Percentiles rank a stretch among this genome's conserved stretches.
Conservation (phyloP, 2,329 filamentous ascomycete species). For the Pseudogymnoascus sp. region DNA sequence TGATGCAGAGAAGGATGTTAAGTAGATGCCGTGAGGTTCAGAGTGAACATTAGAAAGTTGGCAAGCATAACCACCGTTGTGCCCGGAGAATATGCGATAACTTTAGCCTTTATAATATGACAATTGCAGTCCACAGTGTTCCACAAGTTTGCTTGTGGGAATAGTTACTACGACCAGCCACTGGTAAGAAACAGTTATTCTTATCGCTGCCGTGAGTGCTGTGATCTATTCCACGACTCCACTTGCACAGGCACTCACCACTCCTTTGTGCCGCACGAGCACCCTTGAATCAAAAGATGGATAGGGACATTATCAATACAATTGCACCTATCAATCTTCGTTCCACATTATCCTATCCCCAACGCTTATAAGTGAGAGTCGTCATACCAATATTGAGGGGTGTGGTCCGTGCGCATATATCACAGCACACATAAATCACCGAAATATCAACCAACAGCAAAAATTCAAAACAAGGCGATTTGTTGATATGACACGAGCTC, state of each 20-base stretch:
- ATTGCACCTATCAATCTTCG: not conserved
- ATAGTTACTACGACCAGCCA: not conserved
- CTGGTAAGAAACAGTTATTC: not conserved
- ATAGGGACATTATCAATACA: not conserved
- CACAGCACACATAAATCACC: not conserved
- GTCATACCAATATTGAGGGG: not conserved
- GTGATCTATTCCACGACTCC: not conserved
- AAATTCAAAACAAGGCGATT: not conserved
- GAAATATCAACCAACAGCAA: not conserved
- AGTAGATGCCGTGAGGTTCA: no score
- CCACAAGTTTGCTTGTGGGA: not conserved
- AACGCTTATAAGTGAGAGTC: not conserved
- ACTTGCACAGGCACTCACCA: not conserved
- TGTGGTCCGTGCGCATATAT: not conserved
- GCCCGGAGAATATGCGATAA: no score
- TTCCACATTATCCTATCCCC: not conserved
- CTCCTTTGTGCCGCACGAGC: not conserved
- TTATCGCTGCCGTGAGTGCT: not conserved
- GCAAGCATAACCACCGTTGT: no score
- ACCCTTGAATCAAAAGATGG: not conserved
- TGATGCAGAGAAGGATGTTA: no score
- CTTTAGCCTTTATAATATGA: not conserved
- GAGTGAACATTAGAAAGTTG: no score
- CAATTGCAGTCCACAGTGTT: not conserved
- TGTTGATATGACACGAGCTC: constrained; percentile 4